These are phyloP conservation scores for Kodamaea kakaduensis DNA, from an alignment of 805 yeast genomes.

Conservation along the genomic window DNA sequence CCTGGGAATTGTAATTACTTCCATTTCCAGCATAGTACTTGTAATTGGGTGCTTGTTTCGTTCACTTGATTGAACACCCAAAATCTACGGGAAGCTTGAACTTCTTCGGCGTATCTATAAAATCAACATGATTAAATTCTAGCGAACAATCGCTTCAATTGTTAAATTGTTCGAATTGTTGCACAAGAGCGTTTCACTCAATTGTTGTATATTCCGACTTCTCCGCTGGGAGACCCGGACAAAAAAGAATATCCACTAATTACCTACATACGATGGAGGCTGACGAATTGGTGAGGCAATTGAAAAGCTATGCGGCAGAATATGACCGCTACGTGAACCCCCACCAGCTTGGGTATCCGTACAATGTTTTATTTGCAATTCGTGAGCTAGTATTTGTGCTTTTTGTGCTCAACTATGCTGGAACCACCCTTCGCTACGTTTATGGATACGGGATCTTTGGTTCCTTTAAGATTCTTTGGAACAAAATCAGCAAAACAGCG, in stretches of 20 bases:
- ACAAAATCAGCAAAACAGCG: constrained; percentile 7
- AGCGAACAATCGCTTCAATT: too few species aligned
- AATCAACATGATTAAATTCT: too few species aligned
- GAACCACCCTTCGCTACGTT: constrained; percentile 12
- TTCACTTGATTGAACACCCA: too few species aligned
- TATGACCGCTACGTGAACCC: constrained; percentile 7
- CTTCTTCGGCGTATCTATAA: too few species aligned
- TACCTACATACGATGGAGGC: constrained; percentile 7
- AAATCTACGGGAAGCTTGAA: too few species aligned
- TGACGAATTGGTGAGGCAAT: background rate
- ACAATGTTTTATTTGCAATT: constrained; percentile 13
- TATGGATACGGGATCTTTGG: constrained; percentile 17
- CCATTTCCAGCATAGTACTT: too few species aligned
- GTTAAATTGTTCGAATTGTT: too few species aligned
- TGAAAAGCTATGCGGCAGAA: background rate
- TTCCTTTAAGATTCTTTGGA: constrained; percentile 1
- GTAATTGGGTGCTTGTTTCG: too few species aligned
- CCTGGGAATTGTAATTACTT: too few species aligned
- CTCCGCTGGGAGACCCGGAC: background rate
- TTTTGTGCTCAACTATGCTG: constrained; percentile 13
- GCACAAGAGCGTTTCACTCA: too few species aligned
- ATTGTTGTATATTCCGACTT: too few species aligned
- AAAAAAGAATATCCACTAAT: constrained; percentile 12
- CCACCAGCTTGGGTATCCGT: constrained; percentile 5
- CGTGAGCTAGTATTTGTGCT: constrained; percentile 22